Conservation (phyloP, 2,329 filamentous ascomycete species). For the Didymella arachidicola region DNA sequence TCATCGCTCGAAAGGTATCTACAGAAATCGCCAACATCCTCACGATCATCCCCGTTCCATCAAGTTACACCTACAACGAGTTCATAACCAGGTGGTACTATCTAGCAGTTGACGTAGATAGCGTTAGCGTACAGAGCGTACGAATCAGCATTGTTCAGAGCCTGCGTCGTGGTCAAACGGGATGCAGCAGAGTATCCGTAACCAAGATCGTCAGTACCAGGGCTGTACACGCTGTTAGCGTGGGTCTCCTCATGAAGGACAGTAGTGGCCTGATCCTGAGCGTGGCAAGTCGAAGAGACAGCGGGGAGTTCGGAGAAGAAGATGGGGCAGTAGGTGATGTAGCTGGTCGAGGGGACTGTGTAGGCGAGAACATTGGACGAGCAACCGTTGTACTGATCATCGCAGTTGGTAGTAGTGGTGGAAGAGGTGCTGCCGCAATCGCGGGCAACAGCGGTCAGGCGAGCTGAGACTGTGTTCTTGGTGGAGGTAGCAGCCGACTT, state of each 20-base stretch:
- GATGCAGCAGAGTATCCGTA: constrained; percentile 64
- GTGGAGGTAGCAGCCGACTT: constrained; percentile 62
- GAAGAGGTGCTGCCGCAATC: constrained; percentile 65
- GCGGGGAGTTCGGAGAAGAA: constrained; percentile 65
- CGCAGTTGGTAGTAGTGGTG: constrained; percentile 65
- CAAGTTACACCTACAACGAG: neutral
- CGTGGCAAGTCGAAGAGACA: constrained; percentile 63
- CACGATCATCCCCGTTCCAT: neutral
- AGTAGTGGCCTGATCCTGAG: constrained; percentile 71
- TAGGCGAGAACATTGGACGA: constrained; percentile 62
- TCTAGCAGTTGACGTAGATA: constrained; percentile 38
- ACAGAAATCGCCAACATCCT: neutral
- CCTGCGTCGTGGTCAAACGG: constrained; percentile 57
- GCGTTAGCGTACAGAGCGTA: constrained; percentile 64
- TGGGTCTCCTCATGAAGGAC: constrained; percentile 73
- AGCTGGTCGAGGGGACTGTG: constrained; percentile 62
- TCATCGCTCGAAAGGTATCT: constrained; percentile 14
- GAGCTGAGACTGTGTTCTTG: constrained; percentile 45
- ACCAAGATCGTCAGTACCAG: constrained; percentile 64
- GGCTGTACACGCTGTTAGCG: constrained; percentile 60
- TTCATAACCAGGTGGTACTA: neutral
- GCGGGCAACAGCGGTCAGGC: constrained; percentile 55
- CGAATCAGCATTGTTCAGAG: constrained; percentile 70
- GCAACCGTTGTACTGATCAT: constrained; percentile 64
- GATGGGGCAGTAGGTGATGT: constrained; percentile 68